phyloP scores from a whole-genome alignment of 345 rosid species.

The Streptanthus diversifolius region DNA sequence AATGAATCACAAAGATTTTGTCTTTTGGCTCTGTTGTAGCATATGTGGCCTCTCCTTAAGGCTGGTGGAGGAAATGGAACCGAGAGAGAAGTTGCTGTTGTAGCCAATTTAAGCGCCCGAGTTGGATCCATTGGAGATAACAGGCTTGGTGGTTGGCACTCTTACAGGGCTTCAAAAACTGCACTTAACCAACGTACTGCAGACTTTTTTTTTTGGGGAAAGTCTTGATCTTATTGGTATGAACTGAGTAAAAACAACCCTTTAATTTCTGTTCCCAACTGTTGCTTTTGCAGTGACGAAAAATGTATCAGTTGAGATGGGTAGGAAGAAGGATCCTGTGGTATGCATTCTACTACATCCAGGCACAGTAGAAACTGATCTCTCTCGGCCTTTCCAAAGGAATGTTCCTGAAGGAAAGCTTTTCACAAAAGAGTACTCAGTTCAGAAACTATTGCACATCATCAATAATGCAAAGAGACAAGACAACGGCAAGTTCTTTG shows the following conservation, averaged over 20 bases:
- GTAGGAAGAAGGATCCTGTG: conserved; percentile 66
- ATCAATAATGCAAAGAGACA: conserved; percentile 53
- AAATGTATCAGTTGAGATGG: conserved; percentile 69
- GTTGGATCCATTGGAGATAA: conserved; percentile 89
- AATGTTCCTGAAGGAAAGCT: conserved; percentile 82
- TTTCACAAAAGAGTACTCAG: conserved; percentile 76
- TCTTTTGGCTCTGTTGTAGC: conserved; percentile 49
- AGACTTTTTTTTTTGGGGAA: neutral
- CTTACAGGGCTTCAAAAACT: conserved; percentile 83
- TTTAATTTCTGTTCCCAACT: neutral
- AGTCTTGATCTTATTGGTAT: neutral
- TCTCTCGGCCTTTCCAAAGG: conserved; percentile 77
- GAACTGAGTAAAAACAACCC: neutral
- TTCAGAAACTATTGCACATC: conserved; percentile 64
- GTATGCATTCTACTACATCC: conserved; percentile 86
- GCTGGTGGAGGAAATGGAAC: conserved; percentile 73
- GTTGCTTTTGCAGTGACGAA: conserved; percentile 54
- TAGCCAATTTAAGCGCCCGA: conserved; percentile 87
- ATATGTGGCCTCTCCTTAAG: conserved; percentile 92
- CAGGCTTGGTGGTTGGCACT: conserved; percentile 85
- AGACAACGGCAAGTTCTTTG: conserved; percentile 88
- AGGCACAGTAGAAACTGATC: conserved; percentile 93
- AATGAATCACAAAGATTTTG: neutral
- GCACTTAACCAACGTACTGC: conserved; percentile 76
- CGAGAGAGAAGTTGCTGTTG: conserved; percentile 70